These are phyloP conservation scores for Fusarium robinianum DNA, from an alignment of 2,329 filamentous ascomycete species.

Conservation along the genomic window DNA sequence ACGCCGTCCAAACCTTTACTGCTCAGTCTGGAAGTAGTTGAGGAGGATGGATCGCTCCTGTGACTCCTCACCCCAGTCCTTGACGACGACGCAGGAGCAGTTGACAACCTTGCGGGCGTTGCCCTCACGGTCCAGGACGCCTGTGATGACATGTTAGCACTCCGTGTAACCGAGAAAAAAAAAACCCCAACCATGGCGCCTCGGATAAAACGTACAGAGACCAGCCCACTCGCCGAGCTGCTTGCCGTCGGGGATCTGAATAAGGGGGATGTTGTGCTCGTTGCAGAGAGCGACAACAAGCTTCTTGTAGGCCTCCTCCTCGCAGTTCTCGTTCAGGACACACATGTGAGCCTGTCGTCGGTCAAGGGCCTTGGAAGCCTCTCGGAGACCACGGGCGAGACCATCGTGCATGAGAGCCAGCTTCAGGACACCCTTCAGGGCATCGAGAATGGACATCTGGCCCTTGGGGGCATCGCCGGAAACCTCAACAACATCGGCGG, in stretches of 20 bases:
- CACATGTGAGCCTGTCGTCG: slow-evolving; percentile 99
- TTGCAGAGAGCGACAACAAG: slow-evolving; percentile 97
- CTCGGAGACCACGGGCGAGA: slow-evolving; percentile 95
- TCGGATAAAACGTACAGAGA: slow-evolving; percentile 77
- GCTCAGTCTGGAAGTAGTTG: slow-evolving; percentile 99
- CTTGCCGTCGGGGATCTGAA: slow-evolving; percentile 99
- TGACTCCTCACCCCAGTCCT: slow-evolving; percentile 99
- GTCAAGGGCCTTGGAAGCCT: slow-evolving; percentile 98
- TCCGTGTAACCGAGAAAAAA: slow-evolving; percentile 2
- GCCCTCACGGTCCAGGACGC: slow-evolving; percentile 97
- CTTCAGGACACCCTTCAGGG: slow-evolving; percentile 98
- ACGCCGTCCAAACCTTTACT: slow-evolving; percentile 52
- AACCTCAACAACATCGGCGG: slow-evolving; percentile 90
- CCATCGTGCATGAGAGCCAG: slow-evolving; percentile 99
- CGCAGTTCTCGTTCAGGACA: slow-evolving; percentile 99
- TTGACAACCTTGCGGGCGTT: slow-evolving; percentile 99
- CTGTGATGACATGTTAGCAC: slow-evolving; percentile 54
- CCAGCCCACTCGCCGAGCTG: slow-evolving; percentile 99
- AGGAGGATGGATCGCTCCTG: slow-evolving; percentile 98
- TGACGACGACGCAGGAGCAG: slow-evolving; percentile 99
- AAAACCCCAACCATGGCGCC: not conserved
- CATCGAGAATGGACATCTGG: slow-evolving; percentile 97
- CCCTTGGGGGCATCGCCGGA: slow-evolving; percentile 88
- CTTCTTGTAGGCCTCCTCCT: slow-evolving; percentile 99
- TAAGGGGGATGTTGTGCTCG: slow-evolving; percentile 99